Evolutionary conservation across 2,329 filamentous ascomycete species (phyloP), one percentile per base, ranked within the genome.

Genomic region (Berkeleyomyces rouxiae): DNA sequence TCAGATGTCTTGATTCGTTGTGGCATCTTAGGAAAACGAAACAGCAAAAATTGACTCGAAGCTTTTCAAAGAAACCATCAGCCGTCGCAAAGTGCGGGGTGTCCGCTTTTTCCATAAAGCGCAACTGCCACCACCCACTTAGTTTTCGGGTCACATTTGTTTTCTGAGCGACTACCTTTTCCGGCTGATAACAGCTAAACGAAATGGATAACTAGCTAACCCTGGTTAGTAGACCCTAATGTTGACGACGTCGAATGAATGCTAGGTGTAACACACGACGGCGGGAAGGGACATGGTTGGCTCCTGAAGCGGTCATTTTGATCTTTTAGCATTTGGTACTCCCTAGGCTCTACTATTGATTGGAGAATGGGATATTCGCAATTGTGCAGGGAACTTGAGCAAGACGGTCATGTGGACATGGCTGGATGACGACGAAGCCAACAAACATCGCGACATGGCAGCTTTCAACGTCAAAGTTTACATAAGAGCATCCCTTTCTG

Each of bases 91-190:
- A 55, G 51, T 23, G 55, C 42, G 31, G 51, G 55, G 40, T 33
- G 37, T 59, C 61, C 61, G 61, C 61, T 63, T 63, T 63, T 63
- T 53, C 40, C 44, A 39, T 13, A 58, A 58, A 13, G 46, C 36
- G 11, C 43, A 51, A 51, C 23, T 10, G 10, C 37, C 23, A 10
- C 7, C 39, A 5, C 23, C 23, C 23, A 23, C 23, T 23, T 23
- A 23, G 23, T 23, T 23, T 23, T 23, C 23, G 23, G 23, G 23
- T 23, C 23, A 23, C 23, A 23, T 23, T 23, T 23, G 23, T 23
- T 23, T 23, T 23, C 23, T 23, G 23, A 23, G 23, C 23, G 23
- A 23, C 23, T 23, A 2, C 23, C 23, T 23, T 23, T 23, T 23
- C 23, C 23, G 23, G 23, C 23, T 23, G 23, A 23, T 23, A 23